A percentile compares a stretch with the other conserved stretches of the same genome.
phyloP scores from a whole-genome alignment of 2,329 filamentous ascomycete genomes.

The Penicillium paneum region DNA sequence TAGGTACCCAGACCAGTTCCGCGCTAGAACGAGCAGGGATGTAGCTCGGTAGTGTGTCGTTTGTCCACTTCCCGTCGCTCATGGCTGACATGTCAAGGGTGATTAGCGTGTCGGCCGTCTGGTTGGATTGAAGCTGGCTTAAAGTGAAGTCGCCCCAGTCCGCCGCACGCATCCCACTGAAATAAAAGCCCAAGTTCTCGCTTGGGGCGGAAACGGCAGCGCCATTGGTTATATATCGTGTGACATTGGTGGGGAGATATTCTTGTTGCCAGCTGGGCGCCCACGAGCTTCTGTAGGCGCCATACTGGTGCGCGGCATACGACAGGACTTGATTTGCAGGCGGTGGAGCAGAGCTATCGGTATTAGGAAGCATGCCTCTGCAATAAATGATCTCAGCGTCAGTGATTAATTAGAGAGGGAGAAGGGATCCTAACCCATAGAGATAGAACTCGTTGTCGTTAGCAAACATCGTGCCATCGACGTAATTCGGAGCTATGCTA shows the following conservation, averaged over 20 bases:
- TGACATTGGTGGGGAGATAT: conserved; percentile 49
- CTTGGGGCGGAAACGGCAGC: conserved; percentile 63
- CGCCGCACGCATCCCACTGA: conserved; percentile 59
- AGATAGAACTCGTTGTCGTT: conserved; percentile 63
- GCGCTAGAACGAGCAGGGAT: conserved; percentile 59
- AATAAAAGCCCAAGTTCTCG: conserved; percentile 70
- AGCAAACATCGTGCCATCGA: conserved; percentile 62
- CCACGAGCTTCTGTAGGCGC: conserved; percentile 46
- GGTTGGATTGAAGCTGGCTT: conserved; percentile 31
- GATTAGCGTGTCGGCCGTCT: conserved; percentile 57
- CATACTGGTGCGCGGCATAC: conserved; percentile 50
- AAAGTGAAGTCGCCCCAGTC: conserved; percentile 51
- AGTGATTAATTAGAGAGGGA: not conserved
- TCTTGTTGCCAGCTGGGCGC: conserved; percentile 41
- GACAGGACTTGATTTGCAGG: conserved; percentile 45
- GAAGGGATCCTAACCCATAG: conserved; percentile 51
- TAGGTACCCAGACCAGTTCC: conserved; percentile 61
- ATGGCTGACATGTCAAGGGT: conserved; percentile 58
- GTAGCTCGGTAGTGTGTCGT: conserved; percentile 50
- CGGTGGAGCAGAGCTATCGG: conserved; percentile 39
- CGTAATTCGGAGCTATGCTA: conserved; percentile 50
- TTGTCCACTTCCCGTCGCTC: conserved; percentile 54
- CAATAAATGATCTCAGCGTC: not conserved
- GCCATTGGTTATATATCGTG: conserved; percentile 63
- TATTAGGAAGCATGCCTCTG: conserved; percentile 48